Conservation (phyloP, 1,284 basidiomycete genomes). For the Ustilago hordei region DNA sequence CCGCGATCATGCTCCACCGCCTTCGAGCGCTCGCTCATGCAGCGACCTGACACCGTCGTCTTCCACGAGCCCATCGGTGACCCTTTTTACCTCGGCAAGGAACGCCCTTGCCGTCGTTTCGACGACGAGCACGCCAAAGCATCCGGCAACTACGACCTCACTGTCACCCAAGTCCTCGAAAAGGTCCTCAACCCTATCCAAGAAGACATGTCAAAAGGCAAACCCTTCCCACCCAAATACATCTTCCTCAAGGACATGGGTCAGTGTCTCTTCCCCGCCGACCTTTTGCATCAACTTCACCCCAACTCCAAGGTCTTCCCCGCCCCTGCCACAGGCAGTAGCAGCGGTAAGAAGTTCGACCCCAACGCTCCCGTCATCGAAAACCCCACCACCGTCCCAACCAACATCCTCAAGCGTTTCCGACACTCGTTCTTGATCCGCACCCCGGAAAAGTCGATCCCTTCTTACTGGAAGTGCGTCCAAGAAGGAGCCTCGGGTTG, state of each 20-base stretch:
- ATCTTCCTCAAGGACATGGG: conserved; percentile 68
- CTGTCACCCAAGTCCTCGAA: conserved; percentile 50
- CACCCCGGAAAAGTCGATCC: conserved; percentile 64
- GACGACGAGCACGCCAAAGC: conserved; percentile 50
- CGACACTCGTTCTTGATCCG: conserved; percentile 67
- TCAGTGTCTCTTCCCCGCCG: conserved; percentile 60
- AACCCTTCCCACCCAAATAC: conserved; percentile 51
- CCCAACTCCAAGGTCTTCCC: conserved; percentile 59
- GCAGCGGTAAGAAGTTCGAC: conserved; percentile 18
- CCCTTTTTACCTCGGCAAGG: conserved; percentile 59
- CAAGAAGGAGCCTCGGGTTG: conserved; percentile 65
- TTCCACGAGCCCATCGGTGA: conserved; percentile 64
- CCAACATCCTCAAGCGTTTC: conserved; percentile 59
- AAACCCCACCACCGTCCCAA: conserved; percentile 68
- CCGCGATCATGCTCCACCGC: conserved; percentile 63
- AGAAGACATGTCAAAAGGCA: conserved; percentile 36
- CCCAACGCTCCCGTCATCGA: conserved; percentile 43
- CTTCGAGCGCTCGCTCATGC: conserved; percentile 65
- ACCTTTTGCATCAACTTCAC: conserved; percentile 54
- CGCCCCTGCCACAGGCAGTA: conserved; percentile 8
- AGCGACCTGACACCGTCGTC: conserved; percentile 58
- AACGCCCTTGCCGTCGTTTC: conserved; percentile 56
- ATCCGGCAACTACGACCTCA: conserved; percentile 49
- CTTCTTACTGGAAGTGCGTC: conserved; percentile 65
- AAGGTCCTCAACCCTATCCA: conserved; percentile 45